Percentiles rank a stretch among this genome's conserved stretches.
phyloP scores from a whole-genome alignment of 257 asterid species.

The Scutellaria baicalensis region DNA sequence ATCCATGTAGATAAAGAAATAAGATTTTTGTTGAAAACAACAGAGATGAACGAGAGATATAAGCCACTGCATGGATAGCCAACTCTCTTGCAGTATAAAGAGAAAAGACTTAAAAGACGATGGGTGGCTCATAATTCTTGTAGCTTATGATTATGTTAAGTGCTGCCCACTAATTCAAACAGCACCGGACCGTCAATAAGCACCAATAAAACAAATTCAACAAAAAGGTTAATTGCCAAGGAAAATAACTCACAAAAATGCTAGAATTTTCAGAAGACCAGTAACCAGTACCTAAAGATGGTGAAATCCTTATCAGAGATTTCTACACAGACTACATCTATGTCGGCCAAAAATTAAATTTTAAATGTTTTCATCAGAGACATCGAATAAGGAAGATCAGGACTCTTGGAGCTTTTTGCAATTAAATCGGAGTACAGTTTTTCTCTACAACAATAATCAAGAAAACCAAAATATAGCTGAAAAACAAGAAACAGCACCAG shows the following conservation, averaged over 20 bases:
- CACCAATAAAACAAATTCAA: not conserved
- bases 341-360: too few relatives aligned
- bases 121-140: not conserved
- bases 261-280: not conserved
- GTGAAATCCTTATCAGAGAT: not conserved
- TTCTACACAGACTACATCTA: not conserved
- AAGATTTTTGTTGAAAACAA: not conserved
- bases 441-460: not conserved
- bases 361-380: not conserved
- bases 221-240: not conserved
- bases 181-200: constrained; percentile 4
- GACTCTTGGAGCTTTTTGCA: not conserved
- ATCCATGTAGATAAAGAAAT: not conserved
- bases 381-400: not conserved
- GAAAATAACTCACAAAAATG: not conserved
- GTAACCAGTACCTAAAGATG: not conserved
- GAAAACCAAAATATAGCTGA: not conserved
- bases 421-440: not conserved
- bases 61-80: not conserved
- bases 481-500: not conserved
- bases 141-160: constrained; percentile 3
- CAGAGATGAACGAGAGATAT: not conserved
- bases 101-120: not conserved
- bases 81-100: not conserved
- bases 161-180: not conserved